Evolutionary conservation across 2,329 filamentous ascomycete species (phyloP), one percentile per base, ranked within the genome.

Genomic region (Neonectria neomacrospora): DNA sequence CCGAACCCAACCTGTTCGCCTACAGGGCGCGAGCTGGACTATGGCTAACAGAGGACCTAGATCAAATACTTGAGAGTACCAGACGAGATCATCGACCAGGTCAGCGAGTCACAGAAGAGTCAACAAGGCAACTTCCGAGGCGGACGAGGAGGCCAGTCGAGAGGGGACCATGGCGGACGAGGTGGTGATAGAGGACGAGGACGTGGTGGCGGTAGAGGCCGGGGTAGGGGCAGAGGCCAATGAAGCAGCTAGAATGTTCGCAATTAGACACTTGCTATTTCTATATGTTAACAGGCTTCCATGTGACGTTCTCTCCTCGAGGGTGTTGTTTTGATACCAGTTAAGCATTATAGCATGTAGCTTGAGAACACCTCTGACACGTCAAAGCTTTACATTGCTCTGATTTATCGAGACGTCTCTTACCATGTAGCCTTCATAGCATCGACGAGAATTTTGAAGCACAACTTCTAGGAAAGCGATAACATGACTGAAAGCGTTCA

Each of bases 61-160:
- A 99, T 99, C 83, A 99, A 99, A 85, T 99, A 97, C 81, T 88
- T 99, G 32, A 90, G 95, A 73, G 93, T 99, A 3, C 94, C 95
- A 55, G 95, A 99, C 80, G 95, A 98, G 79, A 96, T 99, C 66
- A 92, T 99, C 80, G 95, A 98, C 68, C 80, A 93, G 41, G 94
- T 96, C 23, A 97, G 94, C 84, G 95, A 98, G 71, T 92, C 96
- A 76, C 95, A 98, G 79, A 91, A 92, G 75, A 86, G 86, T 67
- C 89, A 93, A 73, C 83, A 82, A 62, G 79, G 83, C 54, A 82
- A 82, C 66, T 91, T 90, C 74, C 85, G 90, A 61, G 89, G 91
- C 51, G 89, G 90, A 42, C 84, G 89, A 41, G 85, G 87, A 65
- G 85, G 87, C 16, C 81, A 83, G 57, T 80, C 86, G 74, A 83